Evolutionary conservation across 2,329 filamentous ascomycete species (phyloP), one percentile per base, ranked within the genome.

Genomic region (Penicillium sp.): DNA sequence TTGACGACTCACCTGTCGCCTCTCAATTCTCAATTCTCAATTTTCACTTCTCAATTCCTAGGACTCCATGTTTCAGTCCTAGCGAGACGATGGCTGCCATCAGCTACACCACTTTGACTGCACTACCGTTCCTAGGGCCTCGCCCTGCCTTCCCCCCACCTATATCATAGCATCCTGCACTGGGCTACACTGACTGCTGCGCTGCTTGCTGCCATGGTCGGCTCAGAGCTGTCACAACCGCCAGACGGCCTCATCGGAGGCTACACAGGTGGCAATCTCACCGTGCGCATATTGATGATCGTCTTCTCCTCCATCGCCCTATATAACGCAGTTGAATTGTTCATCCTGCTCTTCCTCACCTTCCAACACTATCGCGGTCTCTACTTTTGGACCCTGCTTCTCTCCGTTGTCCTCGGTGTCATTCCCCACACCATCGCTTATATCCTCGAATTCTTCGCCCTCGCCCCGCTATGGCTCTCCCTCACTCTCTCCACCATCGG

Each of bases 401-500:
- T 68, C 4, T 72, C 73, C 2, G 67, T 63, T 24, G 61, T 70
- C 12, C 52, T 70, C 10, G 67, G 72, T 3, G 69, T 73, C 5
- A 65, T 71, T 7, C 71, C 69, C 3, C 63, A 70, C 32, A 60
- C 75, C 41, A 51, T 76, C 5, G 74, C 72, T 42, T 72, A 75
- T 23, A 61, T 76, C 9, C 56, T 78, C 23, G 67, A 69, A 17
- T 67, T 75, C n/a, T 73, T 72, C 20, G 44, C 53, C 12, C 57
- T 68, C 36, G 68, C 66, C 4, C 70, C 60, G 20, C 21, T 66
- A 20, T 75, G 73, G 65, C 46, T 71, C 15, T 63, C 64, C 3
- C 64, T 74, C 18, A 69, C 74, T 7, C 54, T 79, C 2, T 70
- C 79, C 30, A 75, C 74, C 4, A 59, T 86, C 52, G 83, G 81